These are phyloP conservation scores for Quercus dentata DNA, from an alignment of 306 rosid species.

Conservation along the genomic window DNA sequence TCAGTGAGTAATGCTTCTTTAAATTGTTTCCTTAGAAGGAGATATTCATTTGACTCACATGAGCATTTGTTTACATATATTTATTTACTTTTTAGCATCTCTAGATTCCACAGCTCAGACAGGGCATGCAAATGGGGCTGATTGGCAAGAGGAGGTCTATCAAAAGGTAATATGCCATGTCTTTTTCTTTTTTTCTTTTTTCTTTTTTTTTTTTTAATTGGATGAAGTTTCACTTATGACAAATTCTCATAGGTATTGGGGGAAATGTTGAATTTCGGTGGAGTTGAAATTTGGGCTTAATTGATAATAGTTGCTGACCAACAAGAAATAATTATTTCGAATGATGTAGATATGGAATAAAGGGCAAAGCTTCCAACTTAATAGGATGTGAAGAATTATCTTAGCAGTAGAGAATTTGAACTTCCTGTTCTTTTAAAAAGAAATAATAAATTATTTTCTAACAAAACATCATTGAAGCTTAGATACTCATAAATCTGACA, in stretches of 20 bases:
- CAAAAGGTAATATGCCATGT: conserved; percentile 58
- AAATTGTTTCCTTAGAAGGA: not conserved
- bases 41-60: not conserved
- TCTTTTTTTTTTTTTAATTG: not conserved
- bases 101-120: conserved; percentile 73
- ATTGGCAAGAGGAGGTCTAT: conserved; percentile 80
- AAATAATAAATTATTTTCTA: no score
- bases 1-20: not conserved
- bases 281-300: not conserved
- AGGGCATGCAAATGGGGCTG: conserved; percentile 64
- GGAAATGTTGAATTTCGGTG: not conserved
- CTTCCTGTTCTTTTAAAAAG: not conserved
- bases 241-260: no score
- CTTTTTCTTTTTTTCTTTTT: not conserved
- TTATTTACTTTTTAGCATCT: conserved; percentile 49
- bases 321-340: no score
- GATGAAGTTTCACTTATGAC: not conserved
- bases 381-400: not conserved
- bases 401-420: not conserved
- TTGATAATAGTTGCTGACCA: not conserved
- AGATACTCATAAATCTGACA: not conserved
- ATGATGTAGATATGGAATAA: no score
- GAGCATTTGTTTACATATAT: conserved; percentile 1
- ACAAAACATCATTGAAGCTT: no score
- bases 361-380: not conserved